Evolutionary conservation across 1,284 basidiomycete species (phyloP), one percentile per base, ranked within the genome.

Genomic region (Puccinia horiana): DNA sequence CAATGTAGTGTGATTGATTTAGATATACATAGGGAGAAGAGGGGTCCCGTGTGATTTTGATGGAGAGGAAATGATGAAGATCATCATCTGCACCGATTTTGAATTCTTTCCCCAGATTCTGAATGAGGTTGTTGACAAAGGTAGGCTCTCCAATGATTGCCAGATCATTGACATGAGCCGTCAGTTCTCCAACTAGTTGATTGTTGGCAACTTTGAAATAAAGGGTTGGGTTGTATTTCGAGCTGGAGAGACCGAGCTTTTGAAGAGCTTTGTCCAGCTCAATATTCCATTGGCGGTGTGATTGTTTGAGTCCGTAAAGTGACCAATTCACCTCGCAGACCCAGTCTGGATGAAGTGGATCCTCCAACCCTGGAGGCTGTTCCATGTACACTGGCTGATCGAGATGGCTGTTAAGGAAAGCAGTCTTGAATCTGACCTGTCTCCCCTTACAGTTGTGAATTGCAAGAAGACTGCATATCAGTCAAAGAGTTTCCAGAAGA

Each of bases 261-360:
- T 20, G 8, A 3, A 77, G 58, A 23, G 56, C 75, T 20, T 16
- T n/a, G 23, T 65, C 20, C 0, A 78, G 44, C 52, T 67, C 76
- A 4, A 49, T 12, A n/a, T 78, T 52, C 76, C 76, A 78, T 54
- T 47, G 58, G 8, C 58, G 23, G 11, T 58, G 76, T 2, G 76
- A 77, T 77, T 77, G 76, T 29, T 63, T 77, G 1, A 78, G 47
- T 8, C 76, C 63, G 35, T 78, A 78, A 18, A 78, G 20, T 2
- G 76, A 47, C 1, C 42, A 6, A 18, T n/a, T 32, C 4, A 69
- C 61, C 29, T 78, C 26, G 35, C 54, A 65, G 5, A 77, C 75
- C 54, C 58, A 77, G 44, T 77, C 75, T 8, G 75, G 75, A 49
- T 77, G 75, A 20, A 5, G 14, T 2, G 37, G 56, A 49, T 77